phyloP scores from a whole-genome alignment of 106 monocot species.

The Platanthera guangdongensis region DNA sequence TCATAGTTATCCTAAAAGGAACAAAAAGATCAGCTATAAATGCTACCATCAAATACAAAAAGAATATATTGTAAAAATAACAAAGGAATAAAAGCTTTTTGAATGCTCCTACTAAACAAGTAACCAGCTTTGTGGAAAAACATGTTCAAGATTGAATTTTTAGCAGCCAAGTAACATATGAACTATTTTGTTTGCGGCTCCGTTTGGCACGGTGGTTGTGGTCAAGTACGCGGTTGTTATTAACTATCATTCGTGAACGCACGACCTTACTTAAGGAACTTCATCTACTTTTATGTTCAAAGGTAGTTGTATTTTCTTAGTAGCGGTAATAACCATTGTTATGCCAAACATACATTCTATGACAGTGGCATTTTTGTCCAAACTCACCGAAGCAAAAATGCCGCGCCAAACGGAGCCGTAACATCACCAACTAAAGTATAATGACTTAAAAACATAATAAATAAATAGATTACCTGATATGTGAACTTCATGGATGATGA shows the following conservation, averaged over 20 bases:
- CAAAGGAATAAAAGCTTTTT: neutral
- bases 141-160: neutral
- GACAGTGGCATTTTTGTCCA: too few relatives aligned
- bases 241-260: too few relatives aligned
- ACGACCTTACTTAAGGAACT: too few relatives aligned
- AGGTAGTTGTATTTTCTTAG: too few relatives aligned
- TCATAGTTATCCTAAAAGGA: slow-evolving; percentile 27
- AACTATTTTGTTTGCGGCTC: neutral
- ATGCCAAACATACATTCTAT: too few relatives aligned
- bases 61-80: neutral
- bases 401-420: neutral
- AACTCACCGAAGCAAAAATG: too few relatives aligned
- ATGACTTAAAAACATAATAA: neutral
- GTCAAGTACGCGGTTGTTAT: too few relatives aligned
- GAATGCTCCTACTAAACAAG: neutral
- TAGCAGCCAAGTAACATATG: neutral
- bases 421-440: neutral
- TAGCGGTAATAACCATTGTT: too few relatives aligned
- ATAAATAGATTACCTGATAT: slow-evolving; percentile 15
- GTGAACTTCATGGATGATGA: slow-evolving; percentile 17
- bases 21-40: slow-evolving; percentile 14
- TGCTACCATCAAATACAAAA: neutral
- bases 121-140: neutral
- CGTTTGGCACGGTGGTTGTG: neutral
- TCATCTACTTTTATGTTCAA: too few relatives aligned